phyloP scores from a whole-genome alignment of 768 basidiomycete genomes.

The Auriculariales sp. region DNA sequence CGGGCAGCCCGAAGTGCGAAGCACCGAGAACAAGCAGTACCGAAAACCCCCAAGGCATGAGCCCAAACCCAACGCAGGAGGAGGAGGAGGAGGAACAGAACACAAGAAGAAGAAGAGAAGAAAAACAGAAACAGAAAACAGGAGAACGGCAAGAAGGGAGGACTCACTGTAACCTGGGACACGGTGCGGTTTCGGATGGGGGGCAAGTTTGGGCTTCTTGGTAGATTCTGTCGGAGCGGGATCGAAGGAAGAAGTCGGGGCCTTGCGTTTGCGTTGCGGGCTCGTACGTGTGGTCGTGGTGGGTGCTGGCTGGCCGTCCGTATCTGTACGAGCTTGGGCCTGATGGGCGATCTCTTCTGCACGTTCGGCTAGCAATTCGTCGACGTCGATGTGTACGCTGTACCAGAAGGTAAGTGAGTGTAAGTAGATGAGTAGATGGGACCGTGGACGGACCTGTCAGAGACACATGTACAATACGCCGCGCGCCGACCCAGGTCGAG shows the following conservation, averaged over 20 bases:
- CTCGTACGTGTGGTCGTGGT: conserved; percentile 9
- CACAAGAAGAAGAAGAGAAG: too few relatives aligned
- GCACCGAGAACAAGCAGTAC: too few relatives aligned
- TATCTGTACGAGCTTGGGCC: conserved; percentile 13
- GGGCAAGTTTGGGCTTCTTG: not conserved
- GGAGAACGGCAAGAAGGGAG: too few relatives aligned
- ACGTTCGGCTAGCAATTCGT: conserved; percentile 61
- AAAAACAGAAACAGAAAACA: too few relatives aligned
- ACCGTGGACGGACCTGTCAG: conserved; percentile 41
- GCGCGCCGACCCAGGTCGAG: conserved; percentile 76
- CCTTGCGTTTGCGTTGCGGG: conserved; percentile 24
- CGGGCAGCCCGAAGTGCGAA: too few relatives aligned
- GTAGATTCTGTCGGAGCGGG: not conserved
- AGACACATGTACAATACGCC: conserved; percentile 57
- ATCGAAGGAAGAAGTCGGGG: conserved; percentile 9
- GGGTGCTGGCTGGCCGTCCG: conserved; percentile 7
- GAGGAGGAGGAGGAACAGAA: too few relatives aligned
- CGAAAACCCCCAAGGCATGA: too few relatives aligned
- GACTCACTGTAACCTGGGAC: too few relatives aligned
- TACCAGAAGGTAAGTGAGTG: conserved; percentile 6
- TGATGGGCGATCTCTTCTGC: conserved; percentile 29
- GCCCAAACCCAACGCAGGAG: too few relatives aligned
- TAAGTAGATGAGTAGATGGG: not conserved
- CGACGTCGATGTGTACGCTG: conserved; percentile 90
- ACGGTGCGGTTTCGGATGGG: not conserved